Conservation (phyloP, 371 early-diverging fungal genomes). For the Blastocladiella emersonii region DNA sequence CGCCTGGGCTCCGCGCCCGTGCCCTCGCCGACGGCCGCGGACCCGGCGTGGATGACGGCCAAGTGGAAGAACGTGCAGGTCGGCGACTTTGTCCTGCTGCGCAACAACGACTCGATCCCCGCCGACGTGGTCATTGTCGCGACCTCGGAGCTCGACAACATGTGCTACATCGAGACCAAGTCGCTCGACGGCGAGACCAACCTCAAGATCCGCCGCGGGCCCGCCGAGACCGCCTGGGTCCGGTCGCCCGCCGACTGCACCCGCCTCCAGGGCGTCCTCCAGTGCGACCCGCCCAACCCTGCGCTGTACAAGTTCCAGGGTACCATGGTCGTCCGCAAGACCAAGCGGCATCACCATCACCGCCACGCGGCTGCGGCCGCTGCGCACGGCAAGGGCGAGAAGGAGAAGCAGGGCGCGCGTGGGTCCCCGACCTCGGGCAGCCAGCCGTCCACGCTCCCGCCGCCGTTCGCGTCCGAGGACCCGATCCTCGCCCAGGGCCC, state of each 20-base stretch:
- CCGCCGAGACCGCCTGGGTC: constrained; percentile 46
- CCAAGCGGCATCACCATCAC: no score
- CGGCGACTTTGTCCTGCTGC: constrained; percentile 78
- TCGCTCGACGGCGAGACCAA: constrained; percentile 95
- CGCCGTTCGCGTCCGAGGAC: no score
- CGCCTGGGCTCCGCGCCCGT: background rate
- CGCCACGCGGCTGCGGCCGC: no score
- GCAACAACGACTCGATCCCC: constrained; percentile 73
- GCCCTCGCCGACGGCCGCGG: background rate
- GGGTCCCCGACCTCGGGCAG: no score
- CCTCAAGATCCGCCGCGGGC: constrained; percentile 58
- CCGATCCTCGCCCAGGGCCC: no score
- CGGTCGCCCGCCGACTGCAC: constrained; percentile 47
- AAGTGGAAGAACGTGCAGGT: constrained; percentile 62
- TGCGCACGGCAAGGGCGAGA: no score
- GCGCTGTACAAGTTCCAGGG: constrained; percentile 2
- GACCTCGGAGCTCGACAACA: constrained; percentile 51
- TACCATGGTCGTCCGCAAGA: constrained; percentile 17
- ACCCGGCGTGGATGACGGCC: background rate
- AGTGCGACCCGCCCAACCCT: background rate
- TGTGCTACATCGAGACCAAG: constrained; percentile 85
- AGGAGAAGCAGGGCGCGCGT: background rate
- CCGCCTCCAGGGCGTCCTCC: background rate
- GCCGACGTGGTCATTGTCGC: constrained; percentile 78
- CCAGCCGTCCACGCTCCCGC: background rate